Evolutionary conservation across 1,139 yeast genomes (phyloP), one percentile per base, ranked within the genome.

Genomic region (Sugiyamaella novakii): DNA sequence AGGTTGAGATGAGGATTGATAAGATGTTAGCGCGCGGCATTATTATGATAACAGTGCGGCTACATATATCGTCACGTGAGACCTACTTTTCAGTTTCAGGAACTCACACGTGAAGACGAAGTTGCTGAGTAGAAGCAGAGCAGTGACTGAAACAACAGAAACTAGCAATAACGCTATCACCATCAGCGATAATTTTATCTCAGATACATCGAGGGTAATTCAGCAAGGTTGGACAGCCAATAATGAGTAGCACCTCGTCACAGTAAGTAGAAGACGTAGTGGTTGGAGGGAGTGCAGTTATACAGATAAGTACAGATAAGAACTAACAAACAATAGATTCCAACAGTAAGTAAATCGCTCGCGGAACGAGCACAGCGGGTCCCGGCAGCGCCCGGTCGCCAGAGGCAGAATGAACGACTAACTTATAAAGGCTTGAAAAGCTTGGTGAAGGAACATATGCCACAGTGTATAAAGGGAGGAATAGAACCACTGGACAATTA

Each of bases 361-460:
- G 14, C 22, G 11, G 22, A 15, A 8, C 15, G 19, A 7, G 22
- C 11, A 8, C 15, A 18, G 8, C 19, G 19, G 24, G 22, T 18
- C 38, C 18, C 8, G 19, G 19, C 12, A 14, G 19, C 8, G 38
- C 38, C 41, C 19, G 15, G 31, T 6, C 31, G 15, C 15, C 41
- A 6, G 19, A n/a, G 44, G 38, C 38, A 15, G 25, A 7, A 10
- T 14, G 7, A 8, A 30, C 10, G 12, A 40, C 50, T 47, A 41
- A 49, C 46, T n/a, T 5, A 29, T 11, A 12, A 27, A 60, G 63
- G 49, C 81, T 92, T 56, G 98, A 91, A 70, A 91, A 91, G 72
- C 78, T 91, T 51, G 98, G 98, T 36, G 97, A 91, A 69, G 98
- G 98, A 52, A 92, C 98, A 1, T 92, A 92, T 74, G 98, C 98